Evolutionary conservation across 1,139 yeast genomes (phyloP), one percentile per base, ranked within the genome.

Genomic region (Debaryomyces nepalensis): DNA sequence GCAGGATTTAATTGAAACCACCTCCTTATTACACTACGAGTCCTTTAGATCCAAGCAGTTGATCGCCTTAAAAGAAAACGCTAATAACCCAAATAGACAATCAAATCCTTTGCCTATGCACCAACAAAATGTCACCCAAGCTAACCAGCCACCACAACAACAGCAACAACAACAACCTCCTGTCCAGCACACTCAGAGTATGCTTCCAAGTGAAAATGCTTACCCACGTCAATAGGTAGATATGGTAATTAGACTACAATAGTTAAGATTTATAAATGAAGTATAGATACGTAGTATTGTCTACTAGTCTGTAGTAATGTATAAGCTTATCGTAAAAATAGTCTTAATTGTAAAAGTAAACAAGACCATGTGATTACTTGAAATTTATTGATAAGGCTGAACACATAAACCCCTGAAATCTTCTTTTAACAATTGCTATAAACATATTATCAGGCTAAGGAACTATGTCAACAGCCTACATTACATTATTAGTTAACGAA

Each of bases 1-100:
- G 58, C 98, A 90, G 67, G 99, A 93, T 64, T 81, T 93, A 63
- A 93, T 93, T 59, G 99, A 93, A 64, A 83, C 97, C 12, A 93
- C 99, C 4, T 74, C 96, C 4, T 77, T 83, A 55, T 79, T 84
- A 45, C 99, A 93, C 65, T 93, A 93, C 66, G 99, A 93, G 72
- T 77, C 84, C 43, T 93, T 91, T 73, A 84, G 99, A 68, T 78
- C 96, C 22, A 89, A 91, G 69, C 99, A 93, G 69, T 81, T 93
- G 66, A 82, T 90, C 49, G 96, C 97, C 10, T 78, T 93, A 66
- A 93, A 93, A 70, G 98, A 93, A 68, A 88, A 85, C 62, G 90
- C 95, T 27, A 59, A 61, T 41, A 70, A 67, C 51, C 65, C 73
- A 39, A 69, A 70, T 53, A 63, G 76, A 52, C 73, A 64, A 50